These are phyloP conservation scores for Lactuca sativa DNA, from an alignment of 129 eudicot genomes.

Conservation along the genomic window DNA sequence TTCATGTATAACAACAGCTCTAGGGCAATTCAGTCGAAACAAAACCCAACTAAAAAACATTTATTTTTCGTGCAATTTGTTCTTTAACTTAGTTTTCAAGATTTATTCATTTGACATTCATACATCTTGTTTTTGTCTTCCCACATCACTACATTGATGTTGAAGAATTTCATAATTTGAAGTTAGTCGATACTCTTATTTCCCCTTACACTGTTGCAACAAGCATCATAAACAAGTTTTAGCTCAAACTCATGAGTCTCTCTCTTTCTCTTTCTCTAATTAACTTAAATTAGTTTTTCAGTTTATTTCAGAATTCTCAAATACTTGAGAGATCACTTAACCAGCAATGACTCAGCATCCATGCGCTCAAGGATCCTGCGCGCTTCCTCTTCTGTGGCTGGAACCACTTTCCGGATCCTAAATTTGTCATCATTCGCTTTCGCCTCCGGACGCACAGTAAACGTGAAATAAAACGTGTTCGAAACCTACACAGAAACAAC, in stretches of 20 bases:
- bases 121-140: no score
- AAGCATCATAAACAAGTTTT: slow-evolving; percentile 4
- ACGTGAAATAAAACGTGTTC: slow-evolving; percentile 90
- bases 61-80: no score
- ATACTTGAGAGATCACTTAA: not conserved
- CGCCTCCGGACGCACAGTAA: slow-evolving; percentile 82
- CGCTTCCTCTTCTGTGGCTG: slow-evolving; percentile 98
- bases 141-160: no score
- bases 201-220: slow-evolving; percentile 2
- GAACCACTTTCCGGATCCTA: slow-evolving; percentile 88
- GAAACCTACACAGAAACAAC: slow-evolving; percentile 59
- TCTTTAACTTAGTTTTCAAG: no score
- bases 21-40: no score
- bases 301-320: slow-evolving; percentile 7
- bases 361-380: slow-evolving; percentile 78
- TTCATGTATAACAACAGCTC: no score
- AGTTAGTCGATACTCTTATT: slow-evolving; percentile 22
- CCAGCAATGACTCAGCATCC: slow-evolving; percentile 65
- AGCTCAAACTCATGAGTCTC: not conserved
- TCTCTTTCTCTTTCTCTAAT: not conserved
- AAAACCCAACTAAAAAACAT: no score
- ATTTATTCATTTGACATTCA: no score
- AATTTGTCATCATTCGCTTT: slow-evolving; percentile 59
- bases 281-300: slow-evolving; percentile 5
- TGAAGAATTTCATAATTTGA: slow-evolving; percentile 15